Base-by-base conservation (phyloP, 2,329 filamentous ascomycete species). In the Cylindrodendrum hubeiense region DNA sequence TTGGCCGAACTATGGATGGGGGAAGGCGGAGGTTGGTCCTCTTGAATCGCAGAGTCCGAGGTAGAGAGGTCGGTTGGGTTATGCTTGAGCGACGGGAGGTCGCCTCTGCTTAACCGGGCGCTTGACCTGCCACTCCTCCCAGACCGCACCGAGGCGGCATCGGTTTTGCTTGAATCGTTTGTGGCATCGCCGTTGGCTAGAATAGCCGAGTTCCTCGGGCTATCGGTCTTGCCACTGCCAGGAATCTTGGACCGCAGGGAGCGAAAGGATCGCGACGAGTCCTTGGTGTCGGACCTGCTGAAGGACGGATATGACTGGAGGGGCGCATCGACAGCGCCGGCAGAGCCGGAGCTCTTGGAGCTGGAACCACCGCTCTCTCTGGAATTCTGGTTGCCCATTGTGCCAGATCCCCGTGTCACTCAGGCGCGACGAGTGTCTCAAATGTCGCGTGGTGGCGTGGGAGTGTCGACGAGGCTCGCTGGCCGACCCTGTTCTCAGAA, bases 221-320 rank as follows among this genome's bases (percentile, higher is more conserved):
- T 97, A 76, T 97, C 95, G 49, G 84, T 89, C 76, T 89, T 93
- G 67, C 85, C 85, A 70, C 80, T 85, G 37, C 92, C 93, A 2
- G 93, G 94, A 65, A 97, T 98, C 82, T 98, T 98, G 67, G 94
- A 97, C 66, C 93, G 89, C 71, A 98, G 87, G 41, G 90, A 91
- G 71, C 93, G 90, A 79, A 98, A 90, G 5, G 95, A 98, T 70
- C 94, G 92, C 33, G 92, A 89, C 7, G 94, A 98, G 71, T 97
- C 95, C 79, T 95, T 95, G 28, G 95, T 98, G 78, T 98, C 95
- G 61, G 94, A 94, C 78, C 92, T 92, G 82, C 91, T 93, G 78
- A 98, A 95, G 28, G 95, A 97, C 28, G 95, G 95, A 79, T 96
- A 97, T 30, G 93, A 93, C 79, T 94, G 91, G 64, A 98, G 84